phyloP scores from a whole-genome alignment of 768 basidiomycete genomes.

The Bullera alba region DNA sequence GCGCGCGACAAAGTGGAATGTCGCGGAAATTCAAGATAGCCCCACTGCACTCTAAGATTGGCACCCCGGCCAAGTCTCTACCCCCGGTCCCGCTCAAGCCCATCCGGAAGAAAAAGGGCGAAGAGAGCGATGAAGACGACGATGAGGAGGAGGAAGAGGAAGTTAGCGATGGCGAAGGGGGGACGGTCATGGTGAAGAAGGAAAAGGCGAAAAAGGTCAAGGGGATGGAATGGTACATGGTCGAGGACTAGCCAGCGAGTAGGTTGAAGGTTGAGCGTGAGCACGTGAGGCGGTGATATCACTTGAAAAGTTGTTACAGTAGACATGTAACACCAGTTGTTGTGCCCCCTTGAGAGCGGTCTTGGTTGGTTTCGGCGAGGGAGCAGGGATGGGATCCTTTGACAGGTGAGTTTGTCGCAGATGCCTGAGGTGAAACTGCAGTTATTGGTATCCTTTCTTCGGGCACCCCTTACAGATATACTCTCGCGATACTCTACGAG shows the following conservation, averaged over 20 bases:
- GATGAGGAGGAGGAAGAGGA: conserved; percentile 22
- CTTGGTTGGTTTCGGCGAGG: too few relatives aligned
- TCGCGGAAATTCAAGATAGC: conserved; percentile 24
- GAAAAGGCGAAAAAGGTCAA: conserved; percentile 13
- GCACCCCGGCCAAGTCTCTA: conserved; percentile 30
- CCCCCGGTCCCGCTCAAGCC: conserved; percentile 38
- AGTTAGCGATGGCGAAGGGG: conserved; percentile 13
- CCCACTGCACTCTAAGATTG: conserved; percentile 37
- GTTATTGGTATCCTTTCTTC: too few relatives aligned
- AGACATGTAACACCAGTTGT: too few relatives aligned
- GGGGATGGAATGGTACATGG: conserved; percentile 36
- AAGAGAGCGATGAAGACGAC: conserved; percentile 28
- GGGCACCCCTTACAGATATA: too few relatives aligned
- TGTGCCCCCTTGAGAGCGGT: too few relatives aligned
- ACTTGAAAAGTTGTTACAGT: too few relatives aligned
- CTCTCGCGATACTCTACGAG: too few relatives aligned
- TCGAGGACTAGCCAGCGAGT: conserved; percentile 21
- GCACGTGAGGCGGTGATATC: too few relatives aligned
- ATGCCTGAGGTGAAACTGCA: too few relatives aligned
- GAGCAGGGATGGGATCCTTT: too few relatives aligned
- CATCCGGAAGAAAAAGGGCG: conserved; percentile 32
- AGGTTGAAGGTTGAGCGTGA: too few relatives aligned
- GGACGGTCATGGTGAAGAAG: conserved; percentile 14
- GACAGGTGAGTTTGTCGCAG: too few relatives aligned
- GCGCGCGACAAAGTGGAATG: conserved; percentile 27